These are phyloP conservation scores for Plasmodium reichenowi DNA, from an alignment of 169 alveolate genomes.

Conservation along the genomic window DNA sequence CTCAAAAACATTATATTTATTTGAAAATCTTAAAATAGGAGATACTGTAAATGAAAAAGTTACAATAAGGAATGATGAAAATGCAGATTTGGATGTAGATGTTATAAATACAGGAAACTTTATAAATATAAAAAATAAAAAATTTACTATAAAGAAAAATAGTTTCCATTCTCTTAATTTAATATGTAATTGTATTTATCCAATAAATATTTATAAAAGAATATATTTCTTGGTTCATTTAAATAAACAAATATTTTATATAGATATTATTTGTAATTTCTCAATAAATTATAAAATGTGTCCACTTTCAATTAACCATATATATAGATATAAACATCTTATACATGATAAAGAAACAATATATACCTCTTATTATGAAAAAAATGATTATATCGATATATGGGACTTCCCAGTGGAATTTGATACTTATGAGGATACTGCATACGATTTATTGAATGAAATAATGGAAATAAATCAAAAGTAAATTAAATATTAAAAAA, in stretches of 20 bases:
- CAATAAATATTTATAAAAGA: conserved; percentile 53
- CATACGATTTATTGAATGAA: conserved; percentile 41
- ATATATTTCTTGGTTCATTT: conserved; percentile 68
- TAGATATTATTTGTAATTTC: conserved; percentile 62
- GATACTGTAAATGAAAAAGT: conserved; percentile 59
- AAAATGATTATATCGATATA: conserved; percentile 63
- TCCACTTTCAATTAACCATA: conserved; percentile 68
- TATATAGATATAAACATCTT: conserved; percentile 61
- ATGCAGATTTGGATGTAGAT: conserved; percentile 53
- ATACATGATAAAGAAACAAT: conserved; percentile 42
- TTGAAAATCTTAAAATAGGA: conserved; percentile 58
- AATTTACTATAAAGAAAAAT: conserved; percentile 54
- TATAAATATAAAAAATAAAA: conserved; percentile 36
- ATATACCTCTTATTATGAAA: conserved; percentile 51
- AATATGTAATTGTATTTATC: conserved; percentile 61
- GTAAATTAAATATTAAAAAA: conserved; percentile 16
- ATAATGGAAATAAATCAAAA: conserved; percentile 45
- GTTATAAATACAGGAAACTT: conserved; percentile 44
- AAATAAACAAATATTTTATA: conserved; percentile 63
- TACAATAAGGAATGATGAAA: conserved; percentile 65
- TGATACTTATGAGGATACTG: conserved; percentile 39
- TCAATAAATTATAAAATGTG: conserved; percentile 69
- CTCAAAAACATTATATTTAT: conserved; percentile 22
- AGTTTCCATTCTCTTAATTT: conserved; percentile 51
- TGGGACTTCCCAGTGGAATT: conserved; percentile 74